phyloP scores from a whole-genome alignment of 2,329 filamentous ascomycete species.

The Sordariomycetes sp. region DNA sequence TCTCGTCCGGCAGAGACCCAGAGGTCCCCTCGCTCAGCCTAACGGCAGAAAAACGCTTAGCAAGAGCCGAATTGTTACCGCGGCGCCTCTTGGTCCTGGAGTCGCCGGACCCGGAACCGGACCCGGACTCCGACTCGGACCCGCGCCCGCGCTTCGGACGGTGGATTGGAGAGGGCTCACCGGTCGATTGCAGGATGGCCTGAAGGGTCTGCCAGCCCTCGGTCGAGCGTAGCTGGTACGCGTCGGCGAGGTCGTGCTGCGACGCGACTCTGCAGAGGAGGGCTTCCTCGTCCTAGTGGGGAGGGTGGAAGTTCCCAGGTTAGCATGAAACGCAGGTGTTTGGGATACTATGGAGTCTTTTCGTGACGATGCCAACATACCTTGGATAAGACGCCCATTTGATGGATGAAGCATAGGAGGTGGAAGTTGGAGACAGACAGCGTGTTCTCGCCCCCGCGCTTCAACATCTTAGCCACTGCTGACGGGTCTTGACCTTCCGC shows the following conservation, averaged over 20 bases:
- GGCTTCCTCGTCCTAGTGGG: constrained; percentile 66
- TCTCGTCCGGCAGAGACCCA: not conserved
- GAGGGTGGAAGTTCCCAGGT: constrained; percentile 4
- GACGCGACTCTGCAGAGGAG: constrained; percentile 78
- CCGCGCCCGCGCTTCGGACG: constrained; percentile 58
- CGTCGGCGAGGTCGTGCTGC: constrained; percentile 66
- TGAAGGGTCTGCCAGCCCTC: constrained; percentile 89
- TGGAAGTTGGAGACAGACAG: constrained; percentile 84
- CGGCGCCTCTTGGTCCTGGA: constrained; percentile 3
- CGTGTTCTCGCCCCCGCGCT: constrained; percentile 41
- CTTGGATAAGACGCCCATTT: constrained; percentile 71
- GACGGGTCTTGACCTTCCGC: constrained; percentile 75
- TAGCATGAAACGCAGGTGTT: not conserved
- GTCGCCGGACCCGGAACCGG: not conserved
- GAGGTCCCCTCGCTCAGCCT: constrained; percentile 35
- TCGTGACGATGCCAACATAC: constrained; percentile 28
- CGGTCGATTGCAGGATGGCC: constrained; percentile 88
- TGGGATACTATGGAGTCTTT: not conserved
- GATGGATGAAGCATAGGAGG: constrained; percentile 74
- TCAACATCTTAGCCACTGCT: constrained; percentile 54
- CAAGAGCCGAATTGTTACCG: constrained; percentile 18
- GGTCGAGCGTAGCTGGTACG: constrained; percentile 71
- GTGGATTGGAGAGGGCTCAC: constrained; percentile 53
- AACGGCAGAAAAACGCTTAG: constrained; percentile 55
- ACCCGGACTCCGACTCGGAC: constrained; percentile 10